phyloP scores from a whole-genome alignment of 2,329 filamentous ascomycete genomes.

The Mollisia scopiformis region DNA sequence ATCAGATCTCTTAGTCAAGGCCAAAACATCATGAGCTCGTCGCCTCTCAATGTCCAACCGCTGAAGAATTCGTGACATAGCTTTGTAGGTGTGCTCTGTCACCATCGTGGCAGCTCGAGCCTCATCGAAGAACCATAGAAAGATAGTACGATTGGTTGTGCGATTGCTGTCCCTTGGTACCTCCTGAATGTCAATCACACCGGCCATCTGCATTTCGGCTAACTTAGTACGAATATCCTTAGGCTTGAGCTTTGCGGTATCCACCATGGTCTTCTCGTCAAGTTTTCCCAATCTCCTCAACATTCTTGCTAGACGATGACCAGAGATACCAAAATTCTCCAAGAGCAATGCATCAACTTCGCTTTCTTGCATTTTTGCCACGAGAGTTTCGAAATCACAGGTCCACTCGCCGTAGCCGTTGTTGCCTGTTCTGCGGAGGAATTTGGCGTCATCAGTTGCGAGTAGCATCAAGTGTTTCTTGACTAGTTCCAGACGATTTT shows the following conservation, averaged over 20 bases:
- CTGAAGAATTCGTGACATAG: constrained; percentile 84
- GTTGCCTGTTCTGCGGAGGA: constrained; percentile 68
- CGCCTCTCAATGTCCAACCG: constrained; percentile 76
- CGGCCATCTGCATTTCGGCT: constrained; percentile 81
- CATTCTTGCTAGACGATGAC: constrained; percentile 83
- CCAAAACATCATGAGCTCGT: constrained; percentile 72
- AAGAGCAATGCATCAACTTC: constrained; percentile 84
- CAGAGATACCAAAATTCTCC: constrained; percentile 74
- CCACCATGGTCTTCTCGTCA: constrained; percentile 89
- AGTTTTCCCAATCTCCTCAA: constrained; percentile 86
- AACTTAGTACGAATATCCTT: constrained; percentile 84
- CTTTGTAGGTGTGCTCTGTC: constrained; percentile 83
- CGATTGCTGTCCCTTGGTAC: constrained; percentile 86
- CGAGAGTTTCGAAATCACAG: constrained; percentile 77
- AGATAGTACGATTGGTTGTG: constrained; percentile 81
- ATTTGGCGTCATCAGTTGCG: constrained; percentile 68
- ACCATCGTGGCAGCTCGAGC: constrained; percentile 71
- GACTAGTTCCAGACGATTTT: constrained; percentile 59
- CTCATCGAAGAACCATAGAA: constrained; percentile 88
- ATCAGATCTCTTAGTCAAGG: constrained; percentile 83
- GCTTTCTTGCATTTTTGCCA: constrained; percentile 70
- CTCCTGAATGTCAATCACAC: constrained; percentile 90
- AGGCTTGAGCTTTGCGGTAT: constrained; percentile 80
- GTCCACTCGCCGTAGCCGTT: constrained; percentile 75
- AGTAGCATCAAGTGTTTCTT: constrained; percentile 76